Conservation (phyloP, 78 protist genomes). For the Mastigamoeba balamuthi region DNA sequence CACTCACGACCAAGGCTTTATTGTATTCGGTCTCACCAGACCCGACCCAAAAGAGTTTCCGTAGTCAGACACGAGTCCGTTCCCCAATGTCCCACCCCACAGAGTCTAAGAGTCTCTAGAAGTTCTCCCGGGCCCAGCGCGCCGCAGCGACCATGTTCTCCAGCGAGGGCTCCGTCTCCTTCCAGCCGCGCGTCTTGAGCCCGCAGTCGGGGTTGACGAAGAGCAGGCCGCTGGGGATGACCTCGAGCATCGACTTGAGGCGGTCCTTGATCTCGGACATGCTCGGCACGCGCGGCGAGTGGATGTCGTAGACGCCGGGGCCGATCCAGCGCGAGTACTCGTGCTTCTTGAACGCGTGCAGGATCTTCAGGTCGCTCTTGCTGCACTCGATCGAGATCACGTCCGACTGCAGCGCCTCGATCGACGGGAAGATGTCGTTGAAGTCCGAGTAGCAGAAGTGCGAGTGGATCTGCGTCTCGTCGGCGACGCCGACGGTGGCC, state of each 20-base stretch:
- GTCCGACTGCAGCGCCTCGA: conserved; percentile 57
- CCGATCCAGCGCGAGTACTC: conserved; percentile 53
- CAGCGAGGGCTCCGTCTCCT: conserved; percentile 20
- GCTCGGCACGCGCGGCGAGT: conserved; percentile 62
- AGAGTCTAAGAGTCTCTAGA: too few species aligned
- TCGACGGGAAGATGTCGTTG: conserved; percentile 48
- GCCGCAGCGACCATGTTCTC: conserved; percentile 44
- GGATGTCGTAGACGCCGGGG: conserved; percentile 77
- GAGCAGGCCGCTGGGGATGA: background rate
- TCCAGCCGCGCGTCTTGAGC: conserved; percentile 35
- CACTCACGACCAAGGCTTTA: too few species aligned
- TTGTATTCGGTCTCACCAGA: too few species aligned
- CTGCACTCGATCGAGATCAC: conserved; percentile 64
- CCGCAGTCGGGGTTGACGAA: conserved; percentile 80
- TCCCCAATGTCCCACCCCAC: too few species aligned
- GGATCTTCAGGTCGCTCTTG: conserved; percentile 31
- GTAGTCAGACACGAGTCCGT: too few species aligned
- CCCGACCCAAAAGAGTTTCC: too few species aligned
- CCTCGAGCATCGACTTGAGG: conserved; percentile 25
- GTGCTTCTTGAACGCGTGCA: conserved; percentile 27
- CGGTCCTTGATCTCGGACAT: conserved; percentile 32
- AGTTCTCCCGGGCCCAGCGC: too few species aligned
- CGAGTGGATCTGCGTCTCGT: conserved; percentile 56
- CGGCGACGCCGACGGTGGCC: conserved; percentile 28
- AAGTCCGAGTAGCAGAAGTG: conserved; percentile 77